Conservation (phyloP, 768 basidiomycete species). For the Pulveroboletus frians region DNA sequence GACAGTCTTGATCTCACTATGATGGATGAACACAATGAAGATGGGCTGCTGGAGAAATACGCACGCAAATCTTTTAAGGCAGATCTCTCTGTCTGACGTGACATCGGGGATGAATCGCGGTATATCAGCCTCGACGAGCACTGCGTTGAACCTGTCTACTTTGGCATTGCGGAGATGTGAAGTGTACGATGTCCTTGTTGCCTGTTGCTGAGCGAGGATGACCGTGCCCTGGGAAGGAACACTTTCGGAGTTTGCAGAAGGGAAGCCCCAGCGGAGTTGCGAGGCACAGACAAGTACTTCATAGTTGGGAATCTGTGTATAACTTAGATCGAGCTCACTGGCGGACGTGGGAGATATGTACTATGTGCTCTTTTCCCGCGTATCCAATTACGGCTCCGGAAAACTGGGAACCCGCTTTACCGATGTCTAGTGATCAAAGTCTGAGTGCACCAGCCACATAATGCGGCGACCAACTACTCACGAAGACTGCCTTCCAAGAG, state of each 20-base stretch:
- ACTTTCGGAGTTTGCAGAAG: no score
- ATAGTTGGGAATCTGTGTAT: neutral
- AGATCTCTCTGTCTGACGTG: no score
- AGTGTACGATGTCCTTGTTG: neutral
- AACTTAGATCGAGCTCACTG: neutral
- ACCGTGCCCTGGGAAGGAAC: no score
- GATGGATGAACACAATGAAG: neutral
- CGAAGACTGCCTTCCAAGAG: constrained; percentile 29
- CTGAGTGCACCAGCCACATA: neutral
- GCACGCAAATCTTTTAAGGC: neutral
- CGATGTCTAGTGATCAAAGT: constrained; percentile 25
- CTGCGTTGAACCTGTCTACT: no score
- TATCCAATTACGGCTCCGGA: constrained; percentile 30
- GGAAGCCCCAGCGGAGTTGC: no score
- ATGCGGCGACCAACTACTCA: constrained; percentile 8
- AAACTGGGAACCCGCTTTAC: constrained; percentile 31
- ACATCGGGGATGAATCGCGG: no score
- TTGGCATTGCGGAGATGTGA: neutral
- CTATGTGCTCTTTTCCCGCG: constrained; percentile 32
- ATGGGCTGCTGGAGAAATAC: neutral
- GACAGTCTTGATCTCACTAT: neutral
- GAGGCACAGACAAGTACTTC: no score
- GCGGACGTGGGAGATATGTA: constrained; percentile 8
- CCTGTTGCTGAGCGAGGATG: no score
- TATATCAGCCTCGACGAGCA: no score